Base-by-base conservation (phyloP, 1,284 basidiomycete species). In the Inonotus hispidus region DNA sequence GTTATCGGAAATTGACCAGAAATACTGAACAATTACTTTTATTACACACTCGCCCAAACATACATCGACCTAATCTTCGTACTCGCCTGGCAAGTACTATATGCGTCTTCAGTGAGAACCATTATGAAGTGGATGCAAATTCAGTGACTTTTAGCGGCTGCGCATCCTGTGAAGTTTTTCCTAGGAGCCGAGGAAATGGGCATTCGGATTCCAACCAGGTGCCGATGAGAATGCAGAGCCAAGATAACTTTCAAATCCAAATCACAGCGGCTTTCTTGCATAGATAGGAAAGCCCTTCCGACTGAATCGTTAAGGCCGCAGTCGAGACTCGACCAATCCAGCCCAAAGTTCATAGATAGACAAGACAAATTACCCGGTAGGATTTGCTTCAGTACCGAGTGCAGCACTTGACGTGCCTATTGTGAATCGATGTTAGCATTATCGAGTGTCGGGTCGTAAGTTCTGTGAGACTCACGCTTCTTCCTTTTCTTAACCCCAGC, bases 401-500 rank as follows among this genome's bases (percentile, higher is more conserved):
- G 57, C 56, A 25, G 56, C 57, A 46, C 43, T 62, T 25, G 57
- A 62, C 43, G 55, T 59, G 16, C 61, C 61, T 62, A 39, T 14
- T n/a, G 35, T 35, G 32, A n/a, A 16, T 10, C 5, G 16, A 38
- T 47, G 21, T 37, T 5, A 37, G 35, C 41, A 47, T 43, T 45
- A 25, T 14, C 43, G n/a, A 59, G 23, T 29, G 13, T 45, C 25
- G n/a, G 35, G 38, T 23, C 23, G 29, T 14, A 43, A 55, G 38
- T 27, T n/a, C n/a, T 27, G 16, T 21, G 35, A 41, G 8, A 70
- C 82, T 65, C 67, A 85, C 85, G 77, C 75, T 85, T 87, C 69
- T 79, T 80, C 71, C 87, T 91, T 74, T 87, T 89, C 73, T 85
- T 91, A 10, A 79, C 80, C n/a, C 74, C 79, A 1, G 80, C 82